Conservation (phyloP, 116 monocot genomes). For the Iris pallida region DNA sequence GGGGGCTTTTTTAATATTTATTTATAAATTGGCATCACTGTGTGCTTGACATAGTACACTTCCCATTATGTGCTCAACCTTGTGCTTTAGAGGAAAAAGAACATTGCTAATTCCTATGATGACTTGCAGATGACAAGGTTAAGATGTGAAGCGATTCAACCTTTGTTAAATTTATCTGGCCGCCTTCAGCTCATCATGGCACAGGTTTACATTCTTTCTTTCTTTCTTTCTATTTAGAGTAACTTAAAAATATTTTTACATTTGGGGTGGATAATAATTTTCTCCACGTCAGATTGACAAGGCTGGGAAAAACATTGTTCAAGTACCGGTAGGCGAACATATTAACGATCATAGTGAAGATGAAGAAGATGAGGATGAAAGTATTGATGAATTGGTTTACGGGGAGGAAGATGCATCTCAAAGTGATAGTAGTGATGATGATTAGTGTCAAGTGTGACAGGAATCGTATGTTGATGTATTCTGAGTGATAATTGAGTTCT, state of each 20-base stretch:
- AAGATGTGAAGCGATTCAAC: constrained; percentile 31
- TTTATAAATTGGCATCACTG: too few species aligned
- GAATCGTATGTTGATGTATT: not conserved
- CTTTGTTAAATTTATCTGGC: constrained; percentile 52
- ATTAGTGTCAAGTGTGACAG: not conserved
- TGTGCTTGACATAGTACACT: too few species aligned
- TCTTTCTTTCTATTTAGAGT: not conserved
- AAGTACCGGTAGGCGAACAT: not conserved
- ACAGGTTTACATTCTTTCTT: constrained; percentile 30
- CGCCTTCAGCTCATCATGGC: constrained; percentile 41
- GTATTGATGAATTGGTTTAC: constrained; percentile 55
- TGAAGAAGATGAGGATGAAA: constrained; percentile 37
- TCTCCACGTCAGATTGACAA: constrained; percentile 34
- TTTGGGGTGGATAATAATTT: not conserved
- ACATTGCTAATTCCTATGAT: not conserved
- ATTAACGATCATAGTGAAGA: constrained; percentile 23
- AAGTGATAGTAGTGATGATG: constrained; percentile 31
- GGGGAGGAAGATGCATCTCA: constrained; percentile 43
- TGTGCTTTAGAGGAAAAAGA: not conserved
- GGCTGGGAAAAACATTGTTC: constrained; percentile 11
- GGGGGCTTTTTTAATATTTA: too few species aligned
- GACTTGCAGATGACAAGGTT: constrained; percentile 30
- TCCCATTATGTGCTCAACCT: not conserved
- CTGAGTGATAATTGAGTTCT: too few species aligned
- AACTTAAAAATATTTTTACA: not conserved